Conservation (phyloP, 306 rosid genomes). For the Sicyos edulis region DNA sequence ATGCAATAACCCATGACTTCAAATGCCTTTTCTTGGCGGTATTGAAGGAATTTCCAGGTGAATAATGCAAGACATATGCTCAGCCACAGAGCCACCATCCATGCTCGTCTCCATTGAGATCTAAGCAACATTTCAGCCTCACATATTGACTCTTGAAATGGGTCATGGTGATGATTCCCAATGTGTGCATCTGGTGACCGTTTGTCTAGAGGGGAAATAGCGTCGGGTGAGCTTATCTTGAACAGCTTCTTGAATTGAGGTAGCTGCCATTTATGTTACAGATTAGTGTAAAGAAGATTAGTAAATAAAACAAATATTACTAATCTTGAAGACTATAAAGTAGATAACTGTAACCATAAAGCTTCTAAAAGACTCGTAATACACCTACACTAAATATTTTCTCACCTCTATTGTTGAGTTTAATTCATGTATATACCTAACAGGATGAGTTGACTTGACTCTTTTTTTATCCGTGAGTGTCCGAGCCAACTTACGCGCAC, state of each 20-base stretch:
- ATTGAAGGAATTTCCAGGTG: slow-evolving; percentile 72
- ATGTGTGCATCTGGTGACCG: slow-evolving; percentile 17
- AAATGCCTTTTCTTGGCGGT: slow-evolving; percentile 49
- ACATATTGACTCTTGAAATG: slow-evolving; percentile 38
- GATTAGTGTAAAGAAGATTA: not conserved
- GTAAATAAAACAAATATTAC: not conserved
- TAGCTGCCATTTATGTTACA: slow-evolving; percentile 26
- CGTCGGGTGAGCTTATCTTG: slow-evolving; percentile 32
- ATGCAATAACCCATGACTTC: slow-evolving; percentile 87
- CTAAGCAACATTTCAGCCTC: slow-evolving; percentile 53
- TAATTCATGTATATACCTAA: not conserved
- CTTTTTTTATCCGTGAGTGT: too few relatives aligned
- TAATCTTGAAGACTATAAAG: not conserved
- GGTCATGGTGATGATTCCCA: slow-evolving; percentile 17
- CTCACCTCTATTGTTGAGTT: not conserved
- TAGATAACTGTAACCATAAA: not conserved
- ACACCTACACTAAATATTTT: not conserved
- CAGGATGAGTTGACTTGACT: not conserved
- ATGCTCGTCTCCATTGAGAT: slow-evolving; percentile 61
- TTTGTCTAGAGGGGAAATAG: slow-evolving; percentile 26
- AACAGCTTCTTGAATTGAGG: slow-evolving; percentile 48
- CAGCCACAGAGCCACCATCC: slow-evolving; percentile 65
- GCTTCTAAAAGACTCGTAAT: not conserved
- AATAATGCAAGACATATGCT: slow-evolving; percentile 42
- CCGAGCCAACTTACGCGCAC: too few relatives aligned